Percentiles rank a stretch among this genome's conserved stretches.
phyloP scores from a whole-genome alignment of 2,329 filamentous ascomycete species.

The Aspergillus novoparasiticus region DNA sequence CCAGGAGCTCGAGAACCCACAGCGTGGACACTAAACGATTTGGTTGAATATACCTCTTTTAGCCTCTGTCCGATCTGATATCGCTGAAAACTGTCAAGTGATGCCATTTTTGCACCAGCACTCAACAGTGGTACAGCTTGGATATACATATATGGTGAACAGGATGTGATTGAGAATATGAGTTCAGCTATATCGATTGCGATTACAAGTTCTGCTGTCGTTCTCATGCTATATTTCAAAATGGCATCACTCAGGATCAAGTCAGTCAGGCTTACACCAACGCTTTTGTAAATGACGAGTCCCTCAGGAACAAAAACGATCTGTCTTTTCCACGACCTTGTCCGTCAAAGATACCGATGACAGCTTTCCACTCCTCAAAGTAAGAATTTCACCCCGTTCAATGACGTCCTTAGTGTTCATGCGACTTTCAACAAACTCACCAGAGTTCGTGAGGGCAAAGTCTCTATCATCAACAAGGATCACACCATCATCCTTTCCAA shows the following conservation, averaged over 20 bases:
- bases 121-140: no score
- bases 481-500: background rate
- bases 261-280: constrained; percentile 26
- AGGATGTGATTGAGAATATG: no score
- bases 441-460: background rate
- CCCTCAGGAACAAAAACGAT: constrained; percentile 17
- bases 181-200: no score
- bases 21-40: no score
- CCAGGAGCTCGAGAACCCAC: background rate
- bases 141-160: no score
- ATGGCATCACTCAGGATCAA: constrained; percentile 12
- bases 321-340: constrained; percentile 1
- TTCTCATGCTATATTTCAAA: background rate
- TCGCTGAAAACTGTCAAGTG: no score
- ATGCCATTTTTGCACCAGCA: no score
- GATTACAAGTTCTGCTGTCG: background rate
- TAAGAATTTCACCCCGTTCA: background rate
- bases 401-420: background rate
- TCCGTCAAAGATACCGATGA: background rate
- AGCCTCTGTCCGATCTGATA: no score
- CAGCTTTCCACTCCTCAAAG: background rate
- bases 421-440: background rate
- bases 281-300: constrained; percentile 26
- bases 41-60: no score
- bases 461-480: background rate